phyloP scores from a whole-genome alignment of 2,329 filamentous ascomycete genomes.

The Cladosporium sp. region DNA sequence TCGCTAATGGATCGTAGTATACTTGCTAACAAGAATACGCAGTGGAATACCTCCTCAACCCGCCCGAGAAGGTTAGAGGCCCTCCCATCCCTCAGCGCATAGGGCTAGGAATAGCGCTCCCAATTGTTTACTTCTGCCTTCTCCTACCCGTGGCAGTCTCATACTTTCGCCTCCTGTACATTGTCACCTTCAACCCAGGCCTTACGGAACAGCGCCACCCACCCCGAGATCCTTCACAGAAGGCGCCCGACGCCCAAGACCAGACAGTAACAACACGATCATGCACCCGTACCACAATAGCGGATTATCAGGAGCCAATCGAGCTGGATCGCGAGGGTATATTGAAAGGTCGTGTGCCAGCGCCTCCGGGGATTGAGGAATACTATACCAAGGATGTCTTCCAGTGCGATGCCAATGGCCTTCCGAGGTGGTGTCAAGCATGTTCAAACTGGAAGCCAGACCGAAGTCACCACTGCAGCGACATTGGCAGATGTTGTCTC shows the following conservation, averaged over 20 bases:
- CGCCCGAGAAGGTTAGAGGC: conserved; percentile 29
- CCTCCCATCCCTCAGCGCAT: conserved; percentile 41
- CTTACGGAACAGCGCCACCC: conserved; percentile 65
- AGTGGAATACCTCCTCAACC: conserved; percentile 72
- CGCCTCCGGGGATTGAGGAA: conserved; percentile 67
- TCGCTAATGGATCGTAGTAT: not conserved
- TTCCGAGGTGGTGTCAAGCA: conserved; percentile 81
- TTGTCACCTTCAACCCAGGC: conserved; percentile 70
- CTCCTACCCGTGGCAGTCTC: conserved; percentile 64
- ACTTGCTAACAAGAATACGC: conserved; percentile 17
- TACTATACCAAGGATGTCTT: conserved; percentile 86
- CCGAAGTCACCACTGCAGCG: conserved; percentile 80
- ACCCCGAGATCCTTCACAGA: conserved; percentile 24
- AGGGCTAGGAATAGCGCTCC: conserved; percentile 65
- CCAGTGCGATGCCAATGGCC: conserved; percentile 76
- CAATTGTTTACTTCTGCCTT: conserved; percentile 72
- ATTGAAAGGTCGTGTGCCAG: conserved; percentile 41
- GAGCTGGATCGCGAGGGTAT: conserved; percentile 29
- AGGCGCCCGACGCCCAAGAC: conserved; percentile 12
- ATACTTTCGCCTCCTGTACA: conserved; percentile 70
- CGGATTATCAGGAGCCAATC: conserved; percentile 27
- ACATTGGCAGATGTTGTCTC: conserved; percentile 54
- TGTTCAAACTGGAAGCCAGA: conserved; percentile 89
- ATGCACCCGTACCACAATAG: conserved; percentile 25
- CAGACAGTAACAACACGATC: conserved; percentile 22